Evolutionary conservation across 2,329 filamentous ascomycete species (phyloP).

Genomic region (Falciphora oryzae): DNA sequence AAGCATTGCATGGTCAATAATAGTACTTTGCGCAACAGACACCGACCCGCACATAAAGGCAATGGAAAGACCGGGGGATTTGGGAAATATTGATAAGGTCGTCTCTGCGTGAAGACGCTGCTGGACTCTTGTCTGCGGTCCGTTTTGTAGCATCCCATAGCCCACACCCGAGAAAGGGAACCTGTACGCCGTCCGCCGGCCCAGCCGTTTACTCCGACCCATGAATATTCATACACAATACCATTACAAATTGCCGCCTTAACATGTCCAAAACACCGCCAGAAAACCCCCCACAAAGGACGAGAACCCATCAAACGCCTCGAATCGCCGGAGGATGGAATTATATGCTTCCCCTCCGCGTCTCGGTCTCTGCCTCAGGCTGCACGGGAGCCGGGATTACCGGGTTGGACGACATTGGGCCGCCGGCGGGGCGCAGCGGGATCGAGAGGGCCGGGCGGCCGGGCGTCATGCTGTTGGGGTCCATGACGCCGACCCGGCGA

Average conservation of each 20-base stretch:
- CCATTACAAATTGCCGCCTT: neutral
- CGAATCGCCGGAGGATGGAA: neutral
- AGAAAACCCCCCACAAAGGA: neutral
- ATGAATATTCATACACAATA: neutral
- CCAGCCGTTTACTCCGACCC: neutral
- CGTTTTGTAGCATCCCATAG: neutral
- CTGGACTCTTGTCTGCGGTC: neutral
- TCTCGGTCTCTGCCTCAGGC: too few relatives aligned
- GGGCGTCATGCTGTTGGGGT: constrained; percentile 5
- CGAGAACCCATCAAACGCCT: too few relatives aligned
- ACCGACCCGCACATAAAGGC: too few relatives aligned
- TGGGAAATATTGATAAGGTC: neutral
- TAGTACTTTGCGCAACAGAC: neutral
- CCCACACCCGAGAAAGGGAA: neutral
- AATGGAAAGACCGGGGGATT: too few relatives aligned
- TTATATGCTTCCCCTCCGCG: neutral
- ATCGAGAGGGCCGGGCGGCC: neutral
- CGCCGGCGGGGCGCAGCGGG: constrained; percentile 5
- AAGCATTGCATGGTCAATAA: neutral
- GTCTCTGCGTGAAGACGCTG: neutral
- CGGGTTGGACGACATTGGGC: constrained; percentile 12
- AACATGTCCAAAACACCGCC: neutral
- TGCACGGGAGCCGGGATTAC: neutral
- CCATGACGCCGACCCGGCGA: constrained; percentile 11
- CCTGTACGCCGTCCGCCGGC: neutral